Base-by-base conservation (phyloP, 805 yeast species). In the Cyberlindnera maritima region DNA sequence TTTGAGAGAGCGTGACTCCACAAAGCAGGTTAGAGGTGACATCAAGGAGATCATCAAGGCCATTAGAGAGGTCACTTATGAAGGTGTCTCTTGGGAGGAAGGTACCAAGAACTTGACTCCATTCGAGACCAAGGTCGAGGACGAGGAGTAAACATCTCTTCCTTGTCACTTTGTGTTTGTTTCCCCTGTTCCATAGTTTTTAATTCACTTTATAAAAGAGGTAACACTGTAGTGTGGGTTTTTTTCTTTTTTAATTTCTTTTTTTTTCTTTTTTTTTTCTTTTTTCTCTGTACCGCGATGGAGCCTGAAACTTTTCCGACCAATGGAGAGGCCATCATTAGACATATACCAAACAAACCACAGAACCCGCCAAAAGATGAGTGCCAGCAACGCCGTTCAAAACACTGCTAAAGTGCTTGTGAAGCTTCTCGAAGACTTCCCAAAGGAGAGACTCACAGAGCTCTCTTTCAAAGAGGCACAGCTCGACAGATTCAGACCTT, bases 1-100 rank as follows among this genome's bases (percentile, higher is more conserved):
- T 31, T 77, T 92, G 64, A 88, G 99, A 78, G 98, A 92, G 71
- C 88, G 99, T 76, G 99, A 92, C 69, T 79, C 96, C 47, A 94
- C 98, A 31, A 85, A 83, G 67, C 99, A 92, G 76, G 96, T 91
- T 41, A 88, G 99, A 77, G 99, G 98, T 53, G 71, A 88, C 14
- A 77, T 84, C 48, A 83, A 79, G 44, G 90, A 82, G 17, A 78
- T 86, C 47, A 75, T 88, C 56, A 76, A 73, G 43, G 90, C 97
- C 41, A 81, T 92, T 58, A 80, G 81, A 68, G 77, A 73, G 26
- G 80, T 92, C 65, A 84, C 94, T 46, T 83, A 85, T 65, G 77
- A 77, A 44, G 91, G 88, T 53, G 76, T 68, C 41, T 59, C 88
- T 17, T 92, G 99, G 99, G 80, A 75, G 36, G 88, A 88, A 65